phyloP scores from a whole-genome alignment of 1,284 basidiomycete genomes.

The Ustilago xerochloae region DNA sequence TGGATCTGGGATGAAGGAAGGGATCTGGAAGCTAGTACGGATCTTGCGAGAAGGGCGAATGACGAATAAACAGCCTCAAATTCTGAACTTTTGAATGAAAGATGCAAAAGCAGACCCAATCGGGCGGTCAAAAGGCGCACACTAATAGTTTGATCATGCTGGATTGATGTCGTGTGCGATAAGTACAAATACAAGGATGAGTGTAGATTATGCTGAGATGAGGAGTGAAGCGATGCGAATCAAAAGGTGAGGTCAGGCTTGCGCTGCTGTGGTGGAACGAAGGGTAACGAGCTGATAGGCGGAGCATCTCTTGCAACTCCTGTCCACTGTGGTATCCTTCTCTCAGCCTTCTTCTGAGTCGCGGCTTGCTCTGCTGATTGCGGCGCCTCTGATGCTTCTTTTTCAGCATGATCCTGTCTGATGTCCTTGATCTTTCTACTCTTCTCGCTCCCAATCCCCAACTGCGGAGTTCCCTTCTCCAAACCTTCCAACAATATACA shows the following conservation, averaged over 20 bases:
- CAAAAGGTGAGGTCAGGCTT: slow-evolving; percentile 32
- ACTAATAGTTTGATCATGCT: background rate
- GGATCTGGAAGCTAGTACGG: slow-evolving; percentile 30
- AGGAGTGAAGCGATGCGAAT: too few species aligned
- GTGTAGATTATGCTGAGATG: background rate
- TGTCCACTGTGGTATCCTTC: slow-evolving; percentile 56
- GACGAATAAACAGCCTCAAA: slow-evolving; percentile 6
- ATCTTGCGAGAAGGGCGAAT: slow-evolving; percentile 23
- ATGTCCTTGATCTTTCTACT: slow-evolving; percentile 48
- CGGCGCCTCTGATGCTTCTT: background rate
- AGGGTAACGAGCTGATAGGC: slow-evolving; percentile 28
- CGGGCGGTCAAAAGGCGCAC: background rate
- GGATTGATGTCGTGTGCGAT: slow-evolving; percentile 3
- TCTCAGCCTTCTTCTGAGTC: slow-evolving; percentile 13
- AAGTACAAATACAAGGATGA: slow-evolving; percentile 31
- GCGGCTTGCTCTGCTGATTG: background rate
- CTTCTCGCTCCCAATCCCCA: slow-evolving; percentile 62
- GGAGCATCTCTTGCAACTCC: slow-evolving; percentile 41
- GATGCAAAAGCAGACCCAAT: background rate
- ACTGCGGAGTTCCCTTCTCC: slow-evolving; percentile 61
- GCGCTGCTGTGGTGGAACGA: slow-evolving; percentile 15
- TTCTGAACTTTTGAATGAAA: background rate
- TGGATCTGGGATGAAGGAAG: slow-evolving; percentile 67
- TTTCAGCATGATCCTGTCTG: slow-evolving; percentile 19
- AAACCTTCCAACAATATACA: slow-evolving; percentile 66